Percentiles rank a stretch among this genome's conserved stretches.
These are phyloP conservation scores for Mucor racemosus DNA, from an alignment of 371 early-diverging fungal species.

Conservation along the genomic window DNA sequence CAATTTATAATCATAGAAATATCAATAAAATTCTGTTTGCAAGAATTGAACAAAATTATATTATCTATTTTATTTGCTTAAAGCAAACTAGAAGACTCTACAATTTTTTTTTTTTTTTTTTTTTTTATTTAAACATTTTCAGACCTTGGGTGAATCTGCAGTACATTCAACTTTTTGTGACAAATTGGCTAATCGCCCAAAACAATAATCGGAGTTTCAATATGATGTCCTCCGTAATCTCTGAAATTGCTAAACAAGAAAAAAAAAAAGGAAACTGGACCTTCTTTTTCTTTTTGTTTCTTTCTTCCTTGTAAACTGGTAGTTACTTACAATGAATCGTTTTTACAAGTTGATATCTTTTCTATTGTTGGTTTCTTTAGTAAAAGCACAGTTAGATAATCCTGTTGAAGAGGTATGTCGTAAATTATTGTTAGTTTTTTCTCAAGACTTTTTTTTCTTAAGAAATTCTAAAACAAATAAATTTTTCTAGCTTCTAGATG, in stretches of 20 bases:
- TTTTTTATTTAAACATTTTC: no score
- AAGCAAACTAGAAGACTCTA: no score
- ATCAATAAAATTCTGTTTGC: no score
- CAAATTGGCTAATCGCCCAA: no score
- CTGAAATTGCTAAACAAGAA: neutral
- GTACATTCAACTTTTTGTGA: no score
- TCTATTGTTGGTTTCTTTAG: neutral
- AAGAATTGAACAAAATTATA: no score
- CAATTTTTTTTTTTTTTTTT: no score
- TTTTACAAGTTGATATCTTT: conserved; percentile 13
- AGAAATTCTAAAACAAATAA: conserved; percentile 4
- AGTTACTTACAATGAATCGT: conserved; percentile 3
- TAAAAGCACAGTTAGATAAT: conserved; percentile 25
- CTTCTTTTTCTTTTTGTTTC: neutral
- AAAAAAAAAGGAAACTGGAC: neutral
- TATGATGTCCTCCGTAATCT: neutral
- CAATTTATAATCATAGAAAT: no score
- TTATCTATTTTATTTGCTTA: no score
- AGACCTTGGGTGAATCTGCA: no score
- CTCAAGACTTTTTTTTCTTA: neutral
- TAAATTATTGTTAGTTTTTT: no score
- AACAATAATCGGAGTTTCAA: no score
- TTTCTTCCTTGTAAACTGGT: neutral
- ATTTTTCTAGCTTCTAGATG: neutral
- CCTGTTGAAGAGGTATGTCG: conserved; percentile 35